A percentile compares a stretch with the other conserved stretches of the same genome.
phyloP scores from a whole-genome alignment of 176 grass and related monocot species.

The Oropetium thomaeum region DNA sequence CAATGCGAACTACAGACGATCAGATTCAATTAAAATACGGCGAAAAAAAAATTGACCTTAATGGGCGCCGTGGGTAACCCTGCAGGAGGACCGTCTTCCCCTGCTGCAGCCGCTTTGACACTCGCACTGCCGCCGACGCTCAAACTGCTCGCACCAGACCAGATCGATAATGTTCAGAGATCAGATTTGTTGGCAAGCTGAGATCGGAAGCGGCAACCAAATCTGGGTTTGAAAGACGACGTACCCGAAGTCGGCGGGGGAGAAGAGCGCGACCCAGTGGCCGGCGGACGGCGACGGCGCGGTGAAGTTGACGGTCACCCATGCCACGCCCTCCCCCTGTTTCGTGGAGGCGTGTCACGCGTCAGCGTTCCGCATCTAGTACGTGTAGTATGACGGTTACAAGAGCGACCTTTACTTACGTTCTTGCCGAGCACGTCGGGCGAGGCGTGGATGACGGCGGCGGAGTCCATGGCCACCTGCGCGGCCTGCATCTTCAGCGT shows the following conservation, averaged over 20 bases:
- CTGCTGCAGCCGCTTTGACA: slow-evolving; percentile 15
- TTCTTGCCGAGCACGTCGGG: slow-evolving; percentile 31
- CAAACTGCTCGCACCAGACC: slow-evolving; percentile 30
- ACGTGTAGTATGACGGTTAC: too few species aligned
- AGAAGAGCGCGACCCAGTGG: slow-evolving; percentile 87
- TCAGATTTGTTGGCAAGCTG: not conserved
- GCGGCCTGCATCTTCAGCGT: slow-evolving; percentile 33
- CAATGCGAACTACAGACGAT: not conserved
- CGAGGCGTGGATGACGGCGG: slow-evolving; percentile 37
- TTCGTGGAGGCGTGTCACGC: not conserved
- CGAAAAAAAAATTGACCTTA: slow-evolving; percentile 34
- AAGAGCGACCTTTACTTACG: slow-evolving; percentile 37
- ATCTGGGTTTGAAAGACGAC: not conserved
- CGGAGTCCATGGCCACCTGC: slow-evolving; percentile 25
- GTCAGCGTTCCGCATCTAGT: not conserved
- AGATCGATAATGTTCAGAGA: not conserved
- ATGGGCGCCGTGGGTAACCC: slow-evolving; percentile 57
- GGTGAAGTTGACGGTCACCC: slow-evolving; percentile 59
- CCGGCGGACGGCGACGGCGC: slow-evolving; percentile 36
- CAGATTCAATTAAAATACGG: too few species aligned
- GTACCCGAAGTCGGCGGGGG: slow-evolving; percentile 69
- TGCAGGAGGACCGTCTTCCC: slow-evolving; percentile 30
- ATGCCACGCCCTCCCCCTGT: slow-evolving; percentile 56
- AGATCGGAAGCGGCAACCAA: not conserved
- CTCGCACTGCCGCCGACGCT: slow-evolving; percentile 23